These are phyloP conservation scores for Cupressus sempervirens DNA, from an alignment of 75 land plant species.

Conservation along the genomic window DNA sequence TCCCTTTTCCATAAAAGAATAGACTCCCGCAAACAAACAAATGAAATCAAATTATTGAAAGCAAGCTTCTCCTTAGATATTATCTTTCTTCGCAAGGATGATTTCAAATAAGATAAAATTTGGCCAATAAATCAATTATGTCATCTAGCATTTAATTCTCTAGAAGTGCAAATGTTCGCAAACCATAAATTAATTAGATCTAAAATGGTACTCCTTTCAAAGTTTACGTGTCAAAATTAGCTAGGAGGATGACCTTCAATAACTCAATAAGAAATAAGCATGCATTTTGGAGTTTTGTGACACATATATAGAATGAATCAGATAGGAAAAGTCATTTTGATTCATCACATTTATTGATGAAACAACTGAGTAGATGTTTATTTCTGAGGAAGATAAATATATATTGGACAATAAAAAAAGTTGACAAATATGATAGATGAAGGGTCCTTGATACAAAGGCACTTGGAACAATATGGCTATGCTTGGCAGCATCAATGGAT, in stretches of 20 bases:
- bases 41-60: not conserved
- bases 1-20: conserved; percentile 70
- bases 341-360: not conserved
- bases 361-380: not conserved
- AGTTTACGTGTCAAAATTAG: too few relatives aligned
- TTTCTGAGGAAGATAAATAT: not conserved
- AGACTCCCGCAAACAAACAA: conserved; percentile 52
- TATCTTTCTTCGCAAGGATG: not conserved
- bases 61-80: not conserved
- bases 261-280: too few relatives aligned
- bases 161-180: not conserved
- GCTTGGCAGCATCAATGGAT: too few relatives aligned
- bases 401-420: too few relatives aligned
- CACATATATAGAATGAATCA: not conserved
- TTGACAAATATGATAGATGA: too few relatives aligned
- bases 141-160: too few relatives aligned
- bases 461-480: too few relatives aligned
- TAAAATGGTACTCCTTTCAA: not conserved
- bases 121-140: not conserved
- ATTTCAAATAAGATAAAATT: not conserved
- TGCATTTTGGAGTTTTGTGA: not conserved
- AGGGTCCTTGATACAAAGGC: too few relatives aligned
- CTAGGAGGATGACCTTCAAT: too few relatives aligned
- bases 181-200: too few relatives aligned
- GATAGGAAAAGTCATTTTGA: not conserved